Percentiles rank a stretch among this genome's conserved stretches.
Conservation (phyloP, 306 rosid species). For the Vigna reflexopilosa region DNA sequence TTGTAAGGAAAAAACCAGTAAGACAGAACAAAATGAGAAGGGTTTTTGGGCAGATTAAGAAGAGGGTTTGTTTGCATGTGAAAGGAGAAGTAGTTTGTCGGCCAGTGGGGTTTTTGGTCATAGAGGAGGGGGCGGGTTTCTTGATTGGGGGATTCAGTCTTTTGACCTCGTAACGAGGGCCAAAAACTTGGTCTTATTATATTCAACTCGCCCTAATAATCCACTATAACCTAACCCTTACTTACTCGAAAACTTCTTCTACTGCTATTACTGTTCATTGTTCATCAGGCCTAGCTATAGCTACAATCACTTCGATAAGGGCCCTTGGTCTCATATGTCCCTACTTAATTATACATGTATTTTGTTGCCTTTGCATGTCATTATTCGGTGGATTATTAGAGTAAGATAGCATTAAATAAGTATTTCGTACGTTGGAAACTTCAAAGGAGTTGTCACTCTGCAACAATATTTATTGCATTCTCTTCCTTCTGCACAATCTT, state of each 20-base stretch:
- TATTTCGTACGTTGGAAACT: slow-evolving; percentile 42
- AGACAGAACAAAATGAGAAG: slow-evolving; percentile 17
- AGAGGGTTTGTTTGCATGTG: slow-evolving; percentile 71
- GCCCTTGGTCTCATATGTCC: slow-evolving; percentile 12
- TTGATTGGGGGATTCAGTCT: slow-evolving; percentile 49
- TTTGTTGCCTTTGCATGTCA: slow-evolving; percentile 32
- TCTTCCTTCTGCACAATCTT: slow-evolving; percentile 25
- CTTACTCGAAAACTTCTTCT: slow-evolving; percentile 15
- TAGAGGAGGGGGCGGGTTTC: slow-evolving; percentile 37
- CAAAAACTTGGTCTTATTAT: slow-evolving; percentile 41
- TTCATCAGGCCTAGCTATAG: not conserved
- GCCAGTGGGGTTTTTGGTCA: slow-evolving; percentile 57
- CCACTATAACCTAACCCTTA: slow-evolving; percentile 37
- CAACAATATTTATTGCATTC: slow-evolving; percentile 26
- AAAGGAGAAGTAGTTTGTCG: slow-evolving; percentile 58
- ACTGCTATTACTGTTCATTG: slow-evolving; percentile 4
- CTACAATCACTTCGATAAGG: slow-evolving; percentile 1
- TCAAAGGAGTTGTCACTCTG: slow-evolving; percentile 37
- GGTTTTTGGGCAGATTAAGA: slow-evolving; percentile 16
- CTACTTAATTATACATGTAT: slow-evolving; percentile 13
- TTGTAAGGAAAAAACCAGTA: slow-evolving; percentile 1
- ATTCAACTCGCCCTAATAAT: slow-evolving; percentile 40
- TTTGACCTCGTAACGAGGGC: slow-evolving; percentile 71
- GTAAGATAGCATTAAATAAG: slow-evolving; percentile 38
- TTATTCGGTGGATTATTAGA: slow-evolving; percentile 39